Evolutionary conservation across 352 stramenopile genomes (phyloP).

Genomic region (Globisporangium abappressorium): DNA sequence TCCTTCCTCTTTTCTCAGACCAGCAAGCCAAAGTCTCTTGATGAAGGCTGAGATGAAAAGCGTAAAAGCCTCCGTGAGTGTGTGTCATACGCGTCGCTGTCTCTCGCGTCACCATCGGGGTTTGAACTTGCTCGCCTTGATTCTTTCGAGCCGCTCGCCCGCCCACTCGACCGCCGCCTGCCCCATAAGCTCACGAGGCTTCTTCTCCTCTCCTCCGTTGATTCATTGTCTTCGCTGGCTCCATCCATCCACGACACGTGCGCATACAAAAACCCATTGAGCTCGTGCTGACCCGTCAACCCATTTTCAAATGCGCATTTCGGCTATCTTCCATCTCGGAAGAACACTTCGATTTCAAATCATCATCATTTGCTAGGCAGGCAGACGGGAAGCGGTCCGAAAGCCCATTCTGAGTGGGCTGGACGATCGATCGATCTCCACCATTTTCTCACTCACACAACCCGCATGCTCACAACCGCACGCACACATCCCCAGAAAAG

Average conservation of each 20-base stretch:
- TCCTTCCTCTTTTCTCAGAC: constrained; percentile 6
- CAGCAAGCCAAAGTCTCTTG: not conserved
- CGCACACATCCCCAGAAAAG: not conserved
- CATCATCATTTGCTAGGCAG: not conserved
- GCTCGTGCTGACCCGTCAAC: not conserved
- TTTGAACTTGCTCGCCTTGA: constrained; percentile 6
- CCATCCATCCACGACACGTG: not conserved
- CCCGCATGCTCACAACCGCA: not conserved
- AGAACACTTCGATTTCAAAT: too few species aligned
- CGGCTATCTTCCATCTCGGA: too few species aligned
- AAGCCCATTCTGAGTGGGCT: not conserved
- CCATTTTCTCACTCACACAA: not conserved
- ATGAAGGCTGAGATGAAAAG: not conserved
- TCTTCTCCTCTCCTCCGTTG: not conserved
- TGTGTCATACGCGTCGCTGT: not conserved
- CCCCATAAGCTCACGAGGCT: not conserved
- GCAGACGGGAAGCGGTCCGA: too few species aligned
- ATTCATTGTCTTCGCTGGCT: not conserved
- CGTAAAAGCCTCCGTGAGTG: not conserved
- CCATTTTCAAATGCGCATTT: not conserved
- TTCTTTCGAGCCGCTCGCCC: constrained; percentile 1
- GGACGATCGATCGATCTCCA: not conserved
- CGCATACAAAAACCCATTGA: not conserved
- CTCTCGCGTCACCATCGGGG: constrained; percentile 3
- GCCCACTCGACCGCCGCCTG: not conserved